phyloP scores from a whole-genome alignment of 345 rosid genomes.

The Populus simonii region DNA sequence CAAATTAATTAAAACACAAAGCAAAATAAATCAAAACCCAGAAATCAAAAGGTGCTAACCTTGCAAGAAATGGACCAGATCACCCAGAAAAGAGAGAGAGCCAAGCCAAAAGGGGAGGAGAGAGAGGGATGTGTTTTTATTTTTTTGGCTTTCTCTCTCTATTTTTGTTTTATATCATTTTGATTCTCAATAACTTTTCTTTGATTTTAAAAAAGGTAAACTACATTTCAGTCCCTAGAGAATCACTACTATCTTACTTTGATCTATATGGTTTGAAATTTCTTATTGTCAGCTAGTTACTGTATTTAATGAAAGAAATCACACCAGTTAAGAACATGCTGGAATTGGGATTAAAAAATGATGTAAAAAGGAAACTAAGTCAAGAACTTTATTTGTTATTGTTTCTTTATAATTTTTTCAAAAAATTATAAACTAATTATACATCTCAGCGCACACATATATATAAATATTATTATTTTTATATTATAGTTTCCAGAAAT shows the following conservation, averaged over 20 bases:
- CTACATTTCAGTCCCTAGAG: background rate
- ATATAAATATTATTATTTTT: too few species aligned
- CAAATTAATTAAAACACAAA: background rate
- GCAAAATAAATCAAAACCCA: background rate
- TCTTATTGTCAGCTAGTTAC: background rate
- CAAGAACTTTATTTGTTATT: background rate
- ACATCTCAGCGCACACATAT: too few species aligned
- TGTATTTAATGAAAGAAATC: background rate
- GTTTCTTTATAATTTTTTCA: too few species aligned
- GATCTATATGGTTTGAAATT: background rate
- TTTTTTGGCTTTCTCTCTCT: background rate
- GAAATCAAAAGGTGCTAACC: constrained; percentile 30
- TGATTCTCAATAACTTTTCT: background rate
- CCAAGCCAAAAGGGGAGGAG: background rate
- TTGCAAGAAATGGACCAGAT: constrained; percentile 33
- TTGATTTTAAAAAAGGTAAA: constrained; percentile 9
- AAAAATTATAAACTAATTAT: too few species aligned
- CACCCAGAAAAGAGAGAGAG: constrained; percentile 22
- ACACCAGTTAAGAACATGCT: background rate
- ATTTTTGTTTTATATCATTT: background rate
- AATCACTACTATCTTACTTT: background rate
- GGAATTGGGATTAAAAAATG: background rate
- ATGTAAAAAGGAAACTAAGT: background rate
- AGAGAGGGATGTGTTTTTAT: background rate
- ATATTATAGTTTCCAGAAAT: too few species aligned